Percentiles rank a stretch among this genome's conserved stretches.
These are phyloP conservation scores for Nelumbo lutea DNA, from an alignment of 164 flowering plant genomes.

Conservation along the genomic window DNA sequence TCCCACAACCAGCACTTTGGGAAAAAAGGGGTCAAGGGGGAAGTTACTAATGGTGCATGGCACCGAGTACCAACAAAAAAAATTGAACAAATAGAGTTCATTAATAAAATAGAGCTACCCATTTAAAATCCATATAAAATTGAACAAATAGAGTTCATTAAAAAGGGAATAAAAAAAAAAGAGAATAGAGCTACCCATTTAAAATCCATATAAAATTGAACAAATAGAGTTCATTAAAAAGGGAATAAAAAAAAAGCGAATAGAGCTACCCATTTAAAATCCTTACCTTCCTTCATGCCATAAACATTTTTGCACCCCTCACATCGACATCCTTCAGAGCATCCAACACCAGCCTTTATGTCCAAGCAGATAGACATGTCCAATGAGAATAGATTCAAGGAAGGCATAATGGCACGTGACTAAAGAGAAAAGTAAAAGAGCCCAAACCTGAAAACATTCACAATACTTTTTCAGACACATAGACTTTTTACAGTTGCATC, in stretches of 20 bases:
- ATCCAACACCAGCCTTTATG: constrained; percentile 58
- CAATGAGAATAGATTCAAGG: constrained; percentile 8
- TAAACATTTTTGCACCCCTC: constrained; percentile 34
- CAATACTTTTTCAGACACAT: constrained; percentile 80
- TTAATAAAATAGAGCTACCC: too few species aligned
- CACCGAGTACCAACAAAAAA: too few species aligned
- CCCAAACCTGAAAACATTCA: constrained; percentile 76
- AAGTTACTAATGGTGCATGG: too few species aligned
- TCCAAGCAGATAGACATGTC: constrained; percentile 2
- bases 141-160: too few species aligned
- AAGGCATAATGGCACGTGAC: neutral
- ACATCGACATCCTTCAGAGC: constrained; percentile 43
- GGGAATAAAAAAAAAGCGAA: neutral
- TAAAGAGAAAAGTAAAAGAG: neutral
- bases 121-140: too few species aligned
- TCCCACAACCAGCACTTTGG: too few species aligned
- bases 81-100: too few species aligned
- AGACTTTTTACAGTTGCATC: constrained; percentile 91
- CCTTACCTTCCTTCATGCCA: constrained; percentile 63
- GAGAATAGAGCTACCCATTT: too few species aligned
- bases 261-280: neutral
- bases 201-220: too few species aligned
- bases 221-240: neutral
- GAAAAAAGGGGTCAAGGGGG: too few species aligned
- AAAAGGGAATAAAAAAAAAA: neutral